Base-by-base conservation (phyloP, 768 basidiomycete species). In the Filobasidium floriforme region DNA sequence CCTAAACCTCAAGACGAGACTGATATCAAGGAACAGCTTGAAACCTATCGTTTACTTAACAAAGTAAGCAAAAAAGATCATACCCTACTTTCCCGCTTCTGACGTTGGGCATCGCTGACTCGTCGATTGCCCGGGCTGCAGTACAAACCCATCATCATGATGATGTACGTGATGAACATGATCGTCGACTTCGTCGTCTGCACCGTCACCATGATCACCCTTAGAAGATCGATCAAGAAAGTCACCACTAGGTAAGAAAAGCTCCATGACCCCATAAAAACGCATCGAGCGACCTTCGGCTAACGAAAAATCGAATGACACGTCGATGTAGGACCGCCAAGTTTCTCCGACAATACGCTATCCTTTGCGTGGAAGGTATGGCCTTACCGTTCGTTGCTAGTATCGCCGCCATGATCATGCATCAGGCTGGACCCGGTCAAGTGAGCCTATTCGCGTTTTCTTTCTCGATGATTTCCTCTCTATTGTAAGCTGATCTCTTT, bases 131-230 rank as follows among this genome's bases (percentile, higher is more conserved):
- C 9, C 4, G 3, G 22, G 5, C 46, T 49, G 15, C 26, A 57
- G 54, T 32, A 26, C 54, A 24, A 32, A 24, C 54, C 54, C 54
- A 15, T 57, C 54, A 57, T 57, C 54, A 24, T 57, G 54, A 26
- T 24, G 18, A 57, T 57, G 54, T 26, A 57, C 26, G 29, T 57
- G 22, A 32, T 57, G 54, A 57, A 57, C 26, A 57, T 57, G 54
- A 24, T 57, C 12, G 54, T 57, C 54, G 54, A 57, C 26, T 15
- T 57, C 26, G 22, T 32, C 4, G 22, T 57, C 6, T 57, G 54
- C 26, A 7, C 24, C 1, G 54, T 15, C 4, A 57, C 54, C 7
- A 32, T 28, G 29, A 6, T 57, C 6, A 24, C 54, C 29, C 54
- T 57, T 2, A 24, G 54, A 15, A 57, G 29, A 28, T 57, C 54